A percentile compares a stretch with the other conserved stretches of the same genome.
phyloP scores from a whole-genome alignment of 345 rosid species.

The Durio zibethinus region DNA sequence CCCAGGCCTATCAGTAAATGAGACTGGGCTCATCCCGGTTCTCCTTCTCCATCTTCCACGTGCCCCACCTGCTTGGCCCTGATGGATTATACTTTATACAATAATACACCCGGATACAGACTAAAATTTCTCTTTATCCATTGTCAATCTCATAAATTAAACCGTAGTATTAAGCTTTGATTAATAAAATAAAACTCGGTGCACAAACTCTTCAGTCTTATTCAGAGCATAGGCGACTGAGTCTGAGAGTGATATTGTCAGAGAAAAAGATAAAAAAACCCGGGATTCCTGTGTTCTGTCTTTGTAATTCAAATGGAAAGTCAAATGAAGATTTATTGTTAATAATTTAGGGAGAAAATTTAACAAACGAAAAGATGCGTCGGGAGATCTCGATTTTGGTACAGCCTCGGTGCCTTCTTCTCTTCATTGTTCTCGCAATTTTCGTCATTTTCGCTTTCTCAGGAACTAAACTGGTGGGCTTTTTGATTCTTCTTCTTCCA shows the following conservation, averaged over 20 bases:
- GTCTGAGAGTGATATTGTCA: not conserved
- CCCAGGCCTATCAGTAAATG: not conserved
- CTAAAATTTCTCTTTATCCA: not conserved
- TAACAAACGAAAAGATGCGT: conserved; percentile 36
- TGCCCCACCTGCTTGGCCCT: not conserved
- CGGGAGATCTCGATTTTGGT: conserved; percentile 57
- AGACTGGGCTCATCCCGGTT: not conserved
- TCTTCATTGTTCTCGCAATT: conserved; percentile 40
- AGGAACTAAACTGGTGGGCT: conserved; percentile 39
- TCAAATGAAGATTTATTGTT: not conserved
- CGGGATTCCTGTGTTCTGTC: not conserved
- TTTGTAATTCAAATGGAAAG: conserved; percentile 7
- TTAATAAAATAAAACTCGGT: not conserved
- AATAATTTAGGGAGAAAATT: not conserved
- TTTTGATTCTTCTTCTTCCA: not conserved
- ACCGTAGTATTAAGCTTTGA: not conserved
- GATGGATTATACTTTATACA: too few species aligned
- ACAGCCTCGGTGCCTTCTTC: conserved; percentile 59
- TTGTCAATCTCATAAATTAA: not conserved
- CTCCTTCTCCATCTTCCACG: not conserved
- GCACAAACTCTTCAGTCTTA: not conserved
- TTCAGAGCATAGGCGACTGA: not conserved
- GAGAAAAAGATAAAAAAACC: not conserved
- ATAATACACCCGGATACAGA: not conserved
- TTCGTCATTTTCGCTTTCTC: conserved; percentile 54